Percentiles rank a stretch among this genome's conserved stretches.
Evolutionary conservation across 768 basidiomycete species (phyloP).

Genomic region (Xanthoconium stramineum): DNA sequence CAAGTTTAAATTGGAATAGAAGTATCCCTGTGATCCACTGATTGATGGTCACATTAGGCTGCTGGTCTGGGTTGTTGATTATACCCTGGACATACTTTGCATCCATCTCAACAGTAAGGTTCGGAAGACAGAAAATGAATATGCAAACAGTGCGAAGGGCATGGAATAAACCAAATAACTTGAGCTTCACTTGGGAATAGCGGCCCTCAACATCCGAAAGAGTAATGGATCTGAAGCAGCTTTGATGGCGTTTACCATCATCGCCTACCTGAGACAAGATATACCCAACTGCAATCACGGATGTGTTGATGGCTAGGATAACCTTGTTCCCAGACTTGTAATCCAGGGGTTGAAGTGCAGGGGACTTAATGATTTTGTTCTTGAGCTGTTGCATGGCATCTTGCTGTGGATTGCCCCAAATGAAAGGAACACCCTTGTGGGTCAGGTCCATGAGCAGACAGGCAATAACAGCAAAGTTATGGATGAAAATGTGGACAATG

Average conservation of each 20-base stretch:
- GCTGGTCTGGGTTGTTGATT: not conserved
- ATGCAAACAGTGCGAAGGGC: fast-evolving
- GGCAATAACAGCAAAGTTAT: not conserved
- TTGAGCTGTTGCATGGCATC: not conserved
- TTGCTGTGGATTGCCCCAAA: not conserved
- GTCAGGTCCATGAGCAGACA: not conserved
- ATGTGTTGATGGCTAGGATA: too few relatives aligned
- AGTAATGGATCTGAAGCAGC: not conserved
- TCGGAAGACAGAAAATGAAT: not conserved
- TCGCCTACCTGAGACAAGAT: not conserved
- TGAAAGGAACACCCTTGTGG: too few relatives aligned
- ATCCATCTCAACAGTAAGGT: not conserved
- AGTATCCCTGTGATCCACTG: not conserved
- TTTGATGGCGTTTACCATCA: not conserved
- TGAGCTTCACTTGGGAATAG: not conserved
- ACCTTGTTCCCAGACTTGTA: too few relatives aligned
- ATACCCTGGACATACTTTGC: not conserved
- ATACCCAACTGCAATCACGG: too few relatives aligned
- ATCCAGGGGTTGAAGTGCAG: too few relatives aligned
- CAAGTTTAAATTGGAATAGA: too few relatives aligned
- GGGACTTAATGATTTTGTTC: not conserved
- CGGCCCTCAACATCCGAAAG: not conserved
- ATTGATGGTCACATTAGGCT: not conserved
- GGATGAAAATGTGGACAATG: not conserved
- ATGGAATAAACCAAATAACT: not conserved